These are phyloP conservation scores for Coemansia sp. DNA, from an alignment of 371 early-diverging fungal genomes.

Conservation along the genomic window DNA sequence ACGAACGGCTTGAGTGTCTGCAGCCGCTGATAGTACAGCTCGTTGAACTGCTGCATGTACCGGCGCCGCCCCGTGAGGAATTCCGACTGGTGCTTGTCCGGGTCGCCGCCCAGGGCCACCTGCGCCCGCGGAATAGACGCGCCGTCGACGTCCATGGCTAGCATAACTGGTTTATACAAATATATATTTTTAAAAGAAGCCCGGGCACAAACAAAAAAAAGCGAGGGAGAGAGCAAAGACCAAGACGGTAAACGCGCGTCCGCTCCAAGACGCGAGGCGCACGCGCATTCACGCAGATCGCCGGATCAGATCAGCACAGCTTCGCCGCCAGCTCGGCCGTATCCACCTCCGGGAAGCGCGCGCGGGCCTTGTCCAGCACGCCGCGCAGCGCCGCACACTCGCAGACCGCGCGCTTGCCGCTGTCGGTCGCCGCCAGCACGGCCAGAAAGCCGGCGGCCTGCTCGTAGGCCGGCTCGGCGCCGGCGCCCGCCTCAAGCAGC, in stretches of 20 bases:
- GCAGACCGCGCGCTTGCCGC: constrained; percentile 18
- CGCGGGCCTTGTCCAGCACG: neutral
- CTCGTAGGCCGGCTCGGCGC: constrained; percentile 17
- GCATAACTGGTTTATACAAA: neutral
- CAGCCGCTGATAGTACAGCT: constrained; percentile 79
- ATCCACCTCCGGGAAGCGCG: neutral
- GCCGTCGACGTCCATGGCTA: neutral
- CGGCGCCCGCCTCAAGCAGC: constrained; percentile 4
- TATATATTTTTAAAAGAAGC: neutral
- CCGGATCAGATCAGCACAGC: too few species aligned
- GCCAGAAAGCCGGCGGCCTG: constrained; percentile 23
- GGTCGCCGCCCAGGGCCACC: neutral
- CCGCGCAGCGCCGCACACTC: constrained; percentile 6
- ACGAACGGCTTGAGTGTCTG: constrained; percentile 59
- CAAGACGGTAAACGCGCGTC: neutral
- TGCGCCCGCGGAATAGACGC: neutral
- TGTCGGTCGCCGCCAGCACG: constrained; percentile 18
- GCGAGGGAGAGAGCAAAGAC: neutral
- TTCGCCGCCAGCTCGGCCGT: neutral
- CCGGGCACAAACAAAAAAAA: neutral
- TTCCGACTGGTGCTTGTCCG: constrained; percentile 1
- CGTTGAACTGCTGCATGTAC: constrained; percentile 82
- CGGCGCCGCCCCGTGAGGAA: constrained; percentile 31
- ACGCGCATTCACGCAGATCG: too few species aligned
- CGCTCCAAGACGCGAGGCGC: too few species aligned